These are phyloP conservation scores for Guyanaporus albipodus DNA, from an alignment of 768 basidiomycete species.

Conservation along the genomic window DNA sequence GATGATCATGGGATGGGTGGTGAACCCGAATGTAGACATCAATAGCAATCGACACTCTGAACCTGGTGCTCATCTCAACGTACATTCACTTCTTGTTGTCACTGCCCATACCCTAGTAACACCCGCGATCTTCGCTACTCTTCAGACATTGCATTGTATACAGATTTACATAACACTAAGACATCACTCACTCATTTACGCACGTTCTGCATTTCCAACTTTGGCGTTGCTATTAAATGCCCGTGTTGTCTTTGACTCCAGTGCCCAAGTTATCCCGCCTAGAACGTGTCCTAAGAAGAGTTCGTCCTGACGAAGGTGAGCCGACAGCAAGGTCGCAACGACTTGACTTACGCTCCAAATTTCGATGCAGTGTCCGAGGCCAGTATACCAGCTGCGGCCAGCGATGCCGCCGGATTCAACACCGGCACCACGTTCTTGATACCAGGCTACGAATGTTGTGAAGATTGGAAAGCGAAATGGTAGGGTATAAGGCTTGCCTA, in stretches of 20 bases:
- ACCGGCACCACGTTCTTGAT: constrained; percentile 71
- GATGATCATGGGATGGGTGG: constrained; percentile 36
- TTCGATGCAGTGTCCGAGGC: constrained; percentile 73
- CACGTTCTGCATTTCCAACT: constrained; percentile 47
- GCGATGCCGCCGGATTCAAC: constrained; percentile 44
- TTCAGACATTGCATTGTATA: constrained; percentile 30
- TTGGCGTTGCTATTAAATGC: constrained; percentile 56
- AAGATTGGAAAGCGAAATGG: neutral
- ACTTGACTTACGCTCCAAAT: constrained; percentile 61
- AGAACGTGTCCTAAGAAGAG: constrained; percentile 70
- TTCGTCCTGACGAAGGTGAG: constrained; percentile 44
- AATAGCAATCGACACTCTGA: constrained; percentile 35
- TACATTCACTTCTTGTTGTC: constrained; percentile 9
- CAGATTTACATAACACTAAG: constrained; percentile 25
- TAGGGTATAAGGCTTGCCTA: constrained; percentile 45
- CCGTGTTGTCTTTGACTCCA: constrained; percentile 66
- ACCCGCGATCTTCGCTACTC: constrained; percentile 15
- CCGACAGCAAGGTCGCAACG: neutral
- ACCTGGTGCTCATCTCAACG: constrained; percentile 6
- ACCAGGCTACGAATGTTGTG: constrained; percentile 61
- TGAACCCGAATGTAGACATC: constrained; percentile 60
- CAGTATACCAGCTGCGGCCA: constrained; percentile 83
- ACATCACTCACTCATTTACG: constrained; percentile 4
- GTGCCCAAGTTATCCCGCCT: constrained; percentile 69
- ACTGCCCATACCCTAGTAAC: constrained; percentile 15